These are phyloP conservation scores for Talaromyces adpressus DNA, from an alignment of 495 filamentous ascomycete species.

Conservation along the genomic window DNA sequence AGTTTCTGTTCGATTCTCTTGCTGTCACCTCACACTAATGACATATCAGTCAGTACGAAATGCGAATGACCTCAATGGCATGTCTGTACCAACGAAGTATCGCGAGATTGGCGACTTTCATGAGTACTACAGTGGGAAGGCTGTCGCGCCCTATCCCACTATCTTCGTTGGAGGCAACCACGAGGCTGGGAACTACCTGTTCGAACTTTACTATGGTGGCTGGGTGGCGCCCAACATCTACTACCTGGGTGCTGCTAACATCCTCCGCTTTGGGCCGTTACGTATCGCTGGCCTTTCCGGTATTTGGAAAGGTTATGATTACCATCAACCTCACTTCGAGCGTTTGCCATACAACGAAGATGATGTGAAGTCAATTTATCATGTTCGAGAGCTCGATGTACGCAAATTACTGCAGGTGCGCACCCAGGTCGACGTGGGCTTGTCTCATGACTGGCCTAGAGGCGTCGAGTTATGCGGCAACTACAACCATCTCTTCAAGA, in stretches of 20 bases:
- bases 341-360: conserved; percentile 71
- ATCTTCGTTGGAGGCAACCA: conserved; percentile 94
- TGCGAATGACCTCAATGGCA: conserved; percentile 72
- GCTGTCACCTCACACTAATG: conserved; percentile 9
- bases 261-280: conserved; percentile 71
- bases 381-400: conserved; percentile 82
- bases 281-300: conserved; percentile 88
- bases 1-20: not conserved
- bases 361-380: conserved; percentile 75
- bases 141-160: conserved; percentile 76
- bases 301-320: conserved; percentile 87
- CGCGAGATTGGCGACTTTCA: conserved; percentile 82
- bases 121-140: conserved; percentile 78
- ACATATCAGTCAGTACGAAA: conserved; percentile 71
- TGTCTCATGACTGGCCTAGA: conserved; percentile 94
- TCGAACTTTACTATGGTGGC: conserved; percentile 90
- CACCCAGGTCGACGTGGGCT: conserved; percentile 77
- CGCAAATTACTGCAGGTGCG: conserved; percentile 81
- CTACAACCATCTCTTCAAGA: conserved; percentile 49
- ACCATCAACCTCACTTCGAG: conserved; percentile 72
- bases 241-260: conserved; percentile 87
- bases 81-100: conserved; percentile 81
- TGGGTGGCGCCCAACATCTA: conserved; percentile 98
- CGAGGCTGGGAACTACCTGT: conserved; percentile 79
- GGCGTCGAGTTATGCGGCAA: conserved; percentile 72